Percentiles rank a stretch among this genome's conserved stretches.
phyloP scores from a whole-genome alignment of 257 asterid species.

The Petrea volubilis region DNA sequence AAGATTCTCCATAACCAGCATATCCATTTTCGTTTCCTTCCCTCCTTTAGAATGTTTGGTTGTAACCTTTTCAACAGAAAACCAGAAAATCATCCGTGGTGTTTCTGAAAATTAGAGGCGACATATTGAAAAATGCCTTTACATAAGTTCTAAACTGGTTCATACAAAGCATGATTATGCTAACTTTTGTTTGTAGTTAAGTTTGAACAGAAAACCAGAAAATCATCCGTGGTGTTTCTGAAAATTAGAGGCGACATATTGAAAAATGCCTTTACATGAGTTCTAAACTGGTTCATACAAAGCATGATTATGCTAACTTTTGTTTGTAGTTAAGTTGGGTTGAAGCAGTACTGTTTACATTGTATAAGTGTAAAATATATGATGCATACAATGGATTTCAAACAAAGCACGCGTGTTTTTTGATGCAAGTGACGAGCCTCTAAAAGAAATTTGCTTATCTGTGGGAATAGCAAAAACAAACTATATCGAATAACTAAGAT shows the following conservation, averaged over 20 bases:
- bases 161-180: background rate
- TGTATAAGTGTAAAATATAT: too few species aligned
- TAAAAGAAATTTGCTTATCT: background rate
- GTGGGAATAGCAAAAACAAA: background rate
- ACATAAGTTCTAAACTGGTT: background rate
- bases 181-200: too few species aligned
- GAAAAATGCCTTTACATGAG: background rate
- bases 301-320: background rate
- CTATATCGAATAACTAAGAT: background rate
- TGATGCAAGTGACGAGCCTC: background rate
- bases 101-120: constrained; percentile 11
- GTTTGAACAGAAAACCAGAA: constrained; percentile 22
- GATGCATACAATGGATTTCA: too few species aligned
- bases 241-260: constrained; percentile 2
- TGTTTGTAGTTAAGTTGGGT: too few species aligned
- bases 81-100: constrained; percentile 11
- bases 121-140: background rate
- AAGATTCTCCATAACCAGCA: constrained; percentile 91
- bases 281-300: background rate
- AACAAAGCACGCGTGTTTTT: background rate
- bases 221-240: constrained; percentile 14
- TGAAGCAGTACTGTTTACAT: too few species aligned
- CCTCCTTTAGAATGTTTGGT: constrained; percentile 80
- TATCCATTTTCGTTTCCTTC: constrained; percentile 86
- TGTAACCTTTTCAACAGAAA: constrained; percentile 54